Evolutionary conservation across 164 flowering plant species (phyloP).

Genomic region (Hamamelis virginiana): DNA sequence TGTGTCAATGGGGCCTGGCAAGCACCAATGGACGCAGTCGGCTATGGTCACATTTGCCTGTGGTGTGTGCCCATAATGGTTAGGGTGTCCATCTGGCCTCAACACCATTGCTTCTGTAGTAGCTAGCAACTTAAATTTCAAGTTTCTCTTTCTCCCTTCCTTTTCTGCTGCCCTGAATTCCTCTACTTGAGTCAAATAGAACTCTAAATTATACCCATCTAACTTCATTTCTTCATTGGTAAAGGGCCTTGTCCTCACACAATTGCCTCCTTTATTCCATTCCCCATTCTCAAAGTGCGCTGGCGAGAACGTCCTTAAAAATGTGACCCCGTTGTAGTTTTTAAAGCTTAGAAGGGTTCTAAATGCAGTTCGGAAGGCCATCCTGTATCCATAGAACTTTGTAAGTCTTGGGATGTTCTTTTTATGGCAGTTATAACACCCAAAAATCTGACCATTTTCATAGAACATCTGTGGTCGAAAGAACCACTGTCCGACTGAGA

Average conservation of each 20-base stretch:
- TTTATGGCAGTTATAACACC: no score
- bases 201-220: slow-evolving; percentile 22
- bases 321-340: slow-evolving; percentile 36
- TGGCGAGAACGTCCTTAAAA: slow-evolving; percentile 44
- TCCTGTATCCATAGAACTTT: slow-evolving; percentile 22
- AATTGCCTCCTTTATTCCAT: slow-evolving; percentile 55
- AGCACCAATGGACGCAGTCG: slow-evolving; percentile 66
- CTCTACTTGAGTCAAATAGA: slow-evolving; percentile 39
- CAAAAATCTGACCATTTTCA: slow-evolving; percentile 18
- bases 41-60: slow-evolving; percentile 21
- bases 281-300: slow-evolving; percentile 49
- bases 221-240: slow-evolving; percentile 21
- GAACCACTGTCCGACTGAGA: slow-evolving; percentile 54
- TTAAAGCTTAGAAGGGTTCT: slow-evolving; percentile 20
- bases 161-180: slow-evolving; percentile 36
- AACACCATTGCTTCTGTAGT: slow-evolving; percentile 41
- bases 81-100: slow-evolving; percentile 66
- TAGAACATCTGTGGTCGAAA: slow-evolving; percentile 32
- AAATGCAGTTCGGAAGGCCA: slow-evolving; percentile 40
- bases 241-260: slow-evolving; percentile 37
- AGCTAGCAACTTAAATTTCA: slow-evolving; percentile 34
- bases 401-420: background rate
- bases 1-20: slow-evolving; percentile 52
- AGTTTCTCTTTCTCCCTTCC: slow-evolving; percentile 31
- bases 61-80: slow-evolving; percentile 22